phyloP scores from a whole-genome alignment of 345 rosid species.

The Clarkia xantiana region DNA sequence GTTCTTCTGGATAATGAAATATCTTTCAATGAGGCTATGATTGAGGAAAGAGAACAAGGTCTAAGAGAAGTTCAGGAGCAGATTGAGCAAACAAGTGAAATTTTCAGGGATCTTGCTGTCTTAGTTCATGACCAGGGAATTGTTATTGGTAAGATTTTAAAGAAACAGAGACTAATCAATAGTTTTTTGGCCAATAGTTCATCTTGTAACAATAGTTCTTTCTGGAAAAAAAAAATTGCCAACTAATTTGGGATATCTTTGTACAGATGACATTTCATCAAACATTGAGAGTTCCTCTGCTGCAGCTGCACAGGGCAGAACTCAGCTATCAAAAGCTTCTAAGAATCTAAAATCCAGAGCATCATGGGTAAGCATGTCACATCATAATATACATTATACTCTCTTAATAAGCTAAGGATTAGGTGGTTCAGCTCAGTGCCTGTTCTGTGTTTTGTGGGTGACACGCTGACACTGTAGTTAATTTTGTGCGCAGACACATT shows the following conservation, averaged over 20 bases:
- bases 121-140: conserved; percentile 60
- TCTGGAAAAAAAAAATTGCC: conserved; percentile 3
- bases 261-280: conserved; percentile 47
- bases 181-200: too few relatives aligned
- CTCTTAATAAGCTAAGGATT: too few relatives aligned
- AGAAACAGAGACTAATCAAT: too few relatives aligned
- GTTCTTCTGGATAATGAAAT: conserved; percentile 47
- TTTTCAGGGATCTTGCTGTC: conserved; percentile 61
- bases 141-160: conserved; percentile 34
- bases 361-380: conserved; percentile 38
- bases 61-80: conserved; percentile 44
- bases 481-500: too few relatives aligned
- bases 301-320: conserved; percentile 36
- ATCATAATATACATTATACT: background rate
- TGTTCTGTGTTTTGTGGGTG: background rate
- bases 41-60: conserved; percentile 61
- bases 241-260: conserved; percentile 5
- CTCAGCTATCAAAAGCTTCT: conserved; percentile 39
- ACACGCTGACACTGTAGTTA: too few relatives aligned
- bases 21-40: conserved; percentile 53
- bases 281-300: conserved; percentile 35
- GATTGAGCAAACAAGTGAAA: conserved; percentile 53
- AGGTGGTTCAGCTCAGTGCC: background rate
- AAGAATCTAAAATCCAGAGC: conserved; percentile 40
- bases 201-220: background rate